A percentile compares a stretch with the other conserved stretches of the same genome.
Evolutionary conservation across 176 grass and related monocot genomes (phyloP).

Genomic region (Echinochloa phyllopogon): DNA sequence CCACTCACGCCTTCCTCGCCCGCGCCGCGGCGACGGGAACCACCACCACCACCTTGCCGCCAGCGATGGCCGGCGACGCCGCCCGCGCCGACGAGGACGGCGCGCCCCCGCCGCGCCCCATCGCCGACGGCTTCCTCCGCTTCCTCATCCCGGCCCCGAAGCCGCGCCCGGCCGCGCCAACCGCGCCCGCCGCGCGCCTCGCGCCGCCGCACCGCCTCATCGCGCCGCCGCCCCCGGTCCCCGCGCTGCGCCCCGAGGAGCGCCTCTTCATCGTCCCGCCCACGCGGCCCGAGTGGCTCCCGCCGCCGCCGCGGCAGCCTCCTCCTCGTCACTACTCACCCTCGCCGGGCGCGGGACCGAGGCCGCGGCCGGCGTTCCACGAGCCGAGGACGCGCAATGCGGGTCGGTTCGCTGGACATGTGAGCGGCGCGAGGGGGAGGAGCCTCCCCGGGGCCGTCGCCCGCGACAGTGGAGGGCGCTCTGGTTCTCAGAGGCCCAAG

Average conservation of each 20-base stretch:
- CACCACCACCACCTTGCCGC: background rate
- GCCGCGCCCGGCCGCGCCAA: background rate
- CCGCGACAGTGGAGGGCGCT: background rate
- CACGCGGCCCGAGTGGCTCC: slow-evolving; percentile 41
- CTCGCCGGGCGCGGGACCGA: background rate
- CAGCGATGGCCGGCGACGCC: slow-evolving; percentile 38
- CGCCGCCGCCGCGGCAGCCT: background rate
- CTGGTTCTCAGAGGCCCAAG: background rate
- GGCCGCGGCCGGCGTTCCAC: background rate
- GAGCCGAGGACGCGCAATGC: slow-evolving; percentile 12
- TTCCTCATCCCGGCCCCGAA: slow-evolving; percentile 46
- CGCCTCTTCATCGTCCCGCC: slow-evolving; percentile 49
- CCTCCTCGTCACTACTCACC: background rate
- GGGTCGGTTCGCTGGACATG: background rate
- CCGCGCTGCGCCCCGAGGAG: background rate
- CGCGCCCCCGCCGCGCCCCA: background rate
- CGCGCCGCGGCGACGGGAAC: background rate
- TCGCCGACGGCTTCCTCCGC: slow-evolving; percentile 24
- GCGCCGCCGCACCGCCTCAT: slow-evolving; percentile 56
- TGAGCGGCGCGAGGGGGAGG: background rate
- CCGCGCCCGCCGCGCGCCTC: background rate
- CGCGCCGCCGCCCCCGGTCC: background rate
- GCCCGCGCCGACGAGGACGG: background rate
- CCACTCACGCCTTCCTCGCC: slow-evolving; percentile 28
- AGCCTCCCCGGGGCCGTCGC: background rate